A percentile compares a stretch with the other conserved stretches of the same genome.
Evolutionary conservation across 1,139 yeast species (phyloP).

Genomic region (Hansenula anomala): DNA sequence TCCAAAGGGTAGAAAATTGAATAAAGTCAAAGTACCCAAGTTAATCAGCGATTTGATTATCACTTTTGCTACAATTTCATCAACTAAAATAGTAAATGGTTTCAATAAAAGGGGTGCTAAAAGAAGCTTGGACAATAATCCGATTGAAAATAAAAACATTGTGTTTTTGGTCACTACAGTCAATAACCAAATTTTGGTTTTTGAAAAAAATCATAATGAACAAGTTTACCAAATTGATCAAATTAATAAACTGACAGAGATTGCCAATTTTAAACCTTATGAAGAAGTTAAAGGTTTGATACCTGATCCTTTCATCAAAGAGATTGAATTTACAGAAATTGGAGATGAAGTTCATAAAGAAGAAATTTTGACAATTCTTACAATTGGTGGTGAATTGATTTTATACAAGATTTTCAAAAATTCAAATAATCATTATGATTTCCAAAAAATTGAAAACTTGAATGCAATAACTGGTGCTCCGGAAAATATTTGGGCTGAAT

Average conservation of each 20-base stretch:
- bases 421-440: slow-evolving; percentile 36
- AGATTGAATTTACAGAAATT: slow-evolving; percentile 57
- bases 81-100: slow-evolving; percentile 33
- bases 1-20: slow-evolving; percentile 27
- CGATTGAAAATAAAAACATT: slow-evolving; percentile 34
- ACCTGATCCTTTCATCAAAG: slow-evolving; percentile 75
- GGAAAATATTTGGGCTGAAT: slow-evolving; percentile 64
- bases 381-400: slow-evolving; percentile 75
- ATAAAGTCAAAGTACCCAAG: slow-evolving; percentile 39
- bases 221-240: slow-evolving; percentile 61
- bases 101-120: slow-evolving; percentile 16
- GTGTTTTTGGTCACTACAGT: slow-evolving; percentile 70
- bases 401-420: slow-evolving; percentile 49
- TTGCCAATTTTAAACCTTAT: slow-evolving; percentile 48
- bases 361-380: slow-evolving; percentile 65
- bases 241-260: slow-evolving; percentile 53
- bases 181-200: slow-evolving; percentile 66
- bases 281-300: slow-evolving; percentile 51
- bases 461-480: slow-evolving; percentile 70
- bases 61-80: slow-evolving; percentile 62
- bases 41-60: slow-evolving; percentile 55
- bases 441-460: slow-evolving; percentile 34
- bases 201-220: slow-evolving; percentile 60
- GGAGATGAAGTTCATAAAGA: slow-evolving; percentile 49
- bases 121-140: slow-evolving; percentile 11